phyloP scores from a whole-genome alignment of 768 basidiomycete genomes.

The Leucogyrophana mollusca region DNA sequence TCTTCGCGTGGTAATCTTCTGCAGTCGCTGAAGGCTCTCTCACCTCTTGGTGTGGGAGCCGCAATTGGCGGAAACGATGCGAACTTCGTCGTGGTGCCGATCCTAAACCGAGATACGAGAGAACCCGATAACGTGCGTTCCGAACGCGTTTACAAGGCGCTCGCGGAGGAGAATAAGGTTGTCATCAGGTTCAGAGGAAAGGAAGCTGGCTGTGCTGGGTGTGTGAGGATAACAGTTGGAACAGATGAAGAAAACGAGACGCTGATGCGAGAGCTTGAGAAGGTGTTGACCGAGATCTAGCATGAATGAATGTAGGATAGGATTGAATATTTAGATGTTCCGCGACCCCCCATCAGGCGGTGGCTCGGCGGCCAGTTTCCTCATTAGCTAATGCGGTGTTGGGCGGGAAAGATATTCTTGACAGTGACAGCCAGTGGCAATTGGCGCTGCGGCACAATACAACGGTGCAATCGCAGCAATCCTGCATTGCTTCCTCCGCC shows the following conservation, averaged over 20 bases:
- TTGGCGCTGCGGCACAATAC: too few relatives aligned
- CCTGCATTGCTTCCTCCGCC: too few relatives aligned
- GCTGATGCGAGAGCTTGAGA: slow-evolving; percentile 53
- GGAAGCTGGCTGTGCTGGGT: slow-evolving; percentile 84
- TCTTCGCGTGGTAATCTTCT: slow-evolving; percentile 58
- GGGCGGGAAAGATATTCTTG: too few relatives aligned
- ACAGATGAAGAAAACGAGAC: slow-evolving; percentile 73
- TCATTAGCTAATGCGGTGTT: too few relatives aligned
- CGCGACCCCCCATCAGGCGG: too few relatives aligned
- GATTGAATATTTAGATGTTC: background rate
- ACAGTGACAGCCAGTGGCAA: too few relatives aligned
- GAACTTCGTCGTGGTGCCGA: slow-evolving; percentile 85
- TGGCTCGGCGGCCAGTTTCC: too few relatives aligned
- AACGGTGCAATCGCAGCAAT: too few relatives aligned
- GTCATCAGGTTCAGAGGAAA: slow-evolving; percentile 89
- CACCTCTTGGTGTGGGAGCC: slow-evolving; percentile 55
- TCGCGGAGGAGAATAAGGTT: slow-evolving; percentile 84
- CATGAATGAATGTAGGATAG: background rate
- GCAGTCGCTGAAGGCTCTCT: slow-evolving; percentile 43
- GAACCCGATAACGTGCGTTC: slow-evolving; percentile 61
- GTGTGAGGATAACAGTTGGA: slow-evolving; percentile 88
- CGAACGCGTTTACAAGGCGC: slow-evolving; percentile 63
- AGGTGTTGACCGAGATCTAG: slow-evolving; percentile 40
- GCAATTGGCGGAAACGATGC: slow-evolving; percentile 82
- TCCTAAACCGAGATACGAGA: slow-evolving; percentile 46